Conservation (phyloP, 2,329 filamentous ascomycete genomes). For the Nectriaceae sp. region DNA sequence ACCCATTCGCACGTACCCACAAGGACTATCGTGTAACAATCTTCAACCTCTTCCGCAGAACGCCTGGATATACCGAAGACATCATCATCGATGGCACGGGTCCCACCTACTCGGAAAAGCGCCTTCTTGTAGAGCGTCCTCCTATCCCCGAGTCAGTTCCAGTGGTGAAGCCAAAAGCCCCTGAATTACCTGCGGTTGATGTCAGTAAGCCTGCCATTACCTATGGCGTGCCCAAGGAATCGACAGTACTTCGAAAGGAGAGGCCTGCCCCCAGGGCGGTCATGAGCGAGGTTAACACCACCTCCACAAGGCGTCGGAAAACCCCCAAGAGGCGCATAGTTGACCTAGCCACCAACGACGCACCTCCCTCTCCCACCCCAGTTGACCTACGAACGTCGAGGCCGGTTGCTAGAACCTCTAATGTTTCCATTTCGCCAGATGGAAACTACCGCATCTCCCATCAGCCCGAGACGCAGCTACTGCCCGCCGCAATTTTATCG, state of each 20-base stretch:
- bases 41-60: constrained; percentile 92
- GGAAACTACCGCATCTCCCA: constrained; percentile 50
- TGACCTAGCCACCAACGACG: constrained; percentile 60
- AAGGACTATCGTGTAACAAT: constrained; percentile 83
- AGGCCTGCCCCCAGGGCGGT: constrained; percentile 53
- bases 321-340: constrained; percentile 65
- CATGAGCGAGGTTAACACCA: constrained; percentile 60
- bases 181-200: constrained; percentile 63
- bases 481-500: constrained; percentile 33
- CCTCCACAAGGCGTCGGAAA: constrained; percentile 60
- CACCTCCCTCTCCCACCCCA: constrained; percentile 28
- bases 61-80: constrained; percentile 88
- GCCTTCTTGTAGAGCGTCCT: constrained; percentile 78
- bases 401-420: constrained; percentile 18
- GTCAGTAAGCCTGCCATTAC: constrained; percentile 68
- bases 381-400: constrained; percentile 27
- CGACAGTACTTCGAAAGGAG: constrained; percentile 60
- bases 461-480: constrained; percentile 39
- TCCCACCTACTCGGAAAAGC: constrained; percentile 83
- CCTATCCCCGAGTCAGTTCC: constrained; percentile 76
- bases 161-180: constrained; percentile 69
- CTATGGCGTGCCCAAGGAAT: constrained; percentile 52
- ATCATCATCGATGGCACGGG: constrained; percentile 83
- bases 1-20: constrained; percentile 88
- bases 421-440: constrained; percentile 24